phyloP scores from a whole-genome alignment of 129 eudicot species.

The Centaurea solstitialis region DNA sequence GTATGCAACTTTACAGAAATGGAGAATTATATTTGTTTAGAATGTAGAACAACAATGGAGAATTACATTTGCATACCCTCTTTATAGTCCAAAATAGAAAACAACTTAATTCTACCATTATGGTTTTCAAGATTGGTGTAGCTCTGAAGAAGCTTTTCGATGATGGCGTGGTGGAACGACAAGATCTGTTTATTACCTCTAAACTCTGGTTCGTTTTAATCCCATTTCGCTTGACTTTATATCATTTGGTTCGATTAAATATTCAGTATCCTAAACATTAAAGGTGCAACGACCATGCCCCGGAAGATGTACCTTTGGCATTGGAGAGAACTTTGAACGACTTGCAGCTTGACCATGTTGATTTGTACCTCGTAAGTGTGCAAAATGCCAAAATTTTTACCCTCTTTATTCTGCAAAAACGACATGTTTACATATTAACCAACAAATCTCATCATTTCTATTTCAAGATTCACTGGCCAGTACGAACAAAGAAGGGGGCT shows the following conservation, averaged over 20 bases:
- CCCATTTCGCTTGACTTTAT: not conserved
- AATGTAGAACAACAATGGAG: not conserved
- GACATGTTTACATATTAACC: not conserved
- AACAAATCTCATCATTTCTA: not conserved
- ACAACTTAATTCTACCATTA: not conserved
- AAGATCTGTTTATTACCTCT: conserved; percentile 74
- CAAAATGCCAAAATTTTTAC: not conserved
- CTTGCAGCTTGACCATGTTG: conserved; percentile 73
- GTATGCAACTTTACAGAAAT: conserved; percentile 32
- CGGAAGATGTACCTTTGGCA: conserved; percentile 86
- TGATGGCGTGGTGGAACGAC: conserved; percentile 66
- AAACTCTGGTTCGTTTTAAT: conserved; percentile 61
- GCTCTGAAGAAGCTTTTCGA: conserved; percentile 65
- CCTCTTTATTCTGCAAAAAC: not conserved
- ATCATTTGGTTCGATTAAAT: not conserved
- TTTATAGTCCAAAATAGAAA: not conserved
- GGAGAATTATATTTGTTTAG: not conserved
- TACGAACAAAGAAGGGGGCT: conserved; percentile 51
- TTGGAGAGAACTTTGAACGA: conserved; percentile 58
- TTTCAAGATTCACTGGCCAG: conserved; percentile 83
- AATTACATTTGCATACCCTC: not conserved
- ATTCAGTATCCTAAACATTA: conserved; percentile 7
- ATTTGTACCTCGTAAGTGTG: conserved; percentile 72
- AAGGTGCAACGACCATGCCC: conserved; percentile 78
- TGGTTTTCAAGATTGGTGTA: conserved; percentile 56